Evolutionary conservation across 495 filamentous ascomycete species (phyloP).

Genomic region (Jackrogersella multiformis): DNA sequence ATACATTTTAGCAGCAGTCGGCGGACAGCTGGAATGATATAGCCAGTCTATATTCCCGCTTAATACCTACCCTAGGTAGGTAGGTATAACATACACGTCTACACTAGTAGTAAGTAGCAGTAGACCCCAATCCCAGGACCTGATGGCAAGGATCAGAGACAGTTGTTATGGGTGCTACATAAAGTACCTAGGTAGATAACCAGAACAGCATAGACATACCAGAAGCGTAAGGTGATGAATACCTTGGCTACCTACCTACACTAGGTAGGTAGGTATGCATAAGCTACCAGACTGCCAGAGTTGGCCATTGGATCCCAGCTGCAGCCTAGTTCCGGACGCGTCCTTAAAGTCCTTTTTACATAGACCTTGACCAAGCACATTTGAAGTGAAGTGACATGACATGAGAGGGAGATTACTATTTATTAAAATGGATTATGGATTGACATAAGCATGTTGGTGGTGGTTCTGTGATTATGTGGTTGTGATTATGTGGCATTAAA

Average conservation of each 20-base stretch:
- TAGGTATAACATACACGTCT: background rate
- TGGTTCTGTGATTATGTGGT: background rate
- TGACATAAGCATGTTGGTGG: constrained; percentile 13
- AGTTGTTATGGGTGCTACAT: constrained; percentile 35
- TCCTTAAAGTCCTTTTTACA: constrained; percentile 7
- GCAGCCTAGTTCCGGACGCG: constrained; percentile 31
- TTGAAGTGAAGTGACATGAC: constrained; percentile 13
- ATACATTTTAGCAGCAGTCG: constrained; percentile 1
- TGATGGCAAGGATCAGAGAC: constrained; percentile 13
- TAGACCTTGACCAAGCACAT: constrained; percentile 1
- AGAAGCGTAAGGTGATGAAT: constrained; percentile 38
- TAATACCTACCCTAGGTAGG: constrained; percentile 3
- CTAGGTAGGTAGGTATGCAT: background rate
- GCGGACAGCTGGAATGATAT: constrained; percentile 27
- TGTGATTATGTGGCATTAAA: constrained; percentile 18
- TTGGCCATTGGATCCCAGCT: constrained; percentile 23
- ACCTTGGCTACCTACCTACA: background rate
- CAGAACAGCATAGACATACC: constrained; percentile 33
- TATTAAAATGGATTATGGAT: constrained; percentile 19
- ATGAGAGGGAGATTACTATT: constrained; percentile 15
- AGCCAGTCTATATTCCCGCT: background rate
- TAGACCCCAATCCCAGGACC: constrained; percentile 11
- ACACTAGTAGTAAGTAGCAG: too few relatives aligned
- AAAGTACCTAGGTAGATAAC: constrained; percentile 26
- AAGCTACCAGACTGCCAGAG: background rate